These are phyloP conservation scores for Lagenaria siceraria DNA, from an alignment of 306 rosid species.

Conservation along the genomic window DNA sequence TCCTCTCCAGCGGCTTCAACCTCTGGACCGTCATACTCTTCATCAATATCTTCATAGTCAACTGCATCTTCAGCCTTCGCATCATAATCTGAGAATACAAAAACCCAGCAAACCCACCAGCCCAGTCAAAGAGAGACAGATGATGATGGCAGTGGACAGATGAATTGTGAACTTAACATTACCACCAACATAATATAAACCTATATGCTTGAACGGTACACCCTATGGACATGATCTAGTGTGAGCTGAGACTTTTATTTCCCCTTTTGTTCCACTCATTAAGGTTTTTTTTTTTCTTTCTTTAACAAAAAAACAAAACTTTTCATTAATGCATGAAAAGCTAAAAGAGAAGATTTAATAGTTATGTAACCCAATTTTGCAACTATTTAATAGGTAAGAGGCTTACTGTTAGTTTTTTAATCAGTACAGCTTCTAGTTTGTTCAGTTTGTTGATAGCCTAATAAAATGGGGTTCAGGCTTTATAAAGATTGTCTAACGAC, in stretches of 20 bases:
- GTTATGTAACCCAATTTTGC: not conserved
- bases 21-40: constrained; percentile 92
- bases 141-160: not conserved
- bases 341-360: not conserved
- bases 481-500: no score
- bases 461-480: no score
- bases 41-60: constrained; percentile 94
- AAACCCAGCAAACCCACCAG: not conserved
- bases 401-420: no score
- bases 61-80: constrained; percentile 90
- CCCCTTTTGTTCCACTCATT: not conserved
- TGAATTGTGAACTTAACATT: not conserved
- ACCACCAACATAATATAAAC: not conserved
- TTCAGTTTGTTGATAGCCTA: no score
- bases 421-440: no score
- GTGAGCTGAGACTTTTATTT: not conserved
- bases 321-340: not conserved
- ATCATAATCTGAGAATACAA: constrained; percentile 45
- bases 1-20: constrained; percentile 73
- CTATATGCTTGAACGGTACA: not conserved
- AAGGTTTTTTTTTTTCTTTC: not conserved
- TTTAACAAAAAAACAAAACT: not conserved
- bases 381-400: no score
- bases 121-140: not conserved
- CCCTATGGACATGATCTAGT: not conserved